phyloP scores from a whole-genome alignment of 306 rosid species.

The Sphenostylis stenocarpa region DNA sequence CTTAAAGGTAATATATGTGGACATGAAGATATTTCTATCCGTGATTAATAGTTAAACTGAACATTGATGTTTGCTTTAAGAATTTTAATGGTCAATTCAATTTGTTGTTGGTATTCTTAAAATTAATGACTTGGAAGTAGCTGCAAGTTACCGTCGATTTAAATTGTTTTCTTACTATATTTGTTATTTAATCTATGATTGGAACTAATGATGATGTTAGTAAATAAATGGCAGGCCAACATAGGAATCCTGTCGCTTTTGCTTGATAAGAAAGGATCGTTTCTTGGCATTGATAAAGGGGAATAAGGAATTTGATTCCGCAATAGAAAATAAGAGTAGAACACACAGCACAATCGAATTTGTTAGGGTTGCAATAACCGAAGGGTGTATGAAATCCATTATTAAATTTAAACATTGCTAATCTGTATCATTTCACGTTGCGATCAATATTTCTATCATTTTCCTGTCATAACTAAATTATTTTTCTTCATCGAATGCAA shows the following conservation, averaged over 20 bases:
- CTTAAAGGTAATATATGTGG: too few species aligned
- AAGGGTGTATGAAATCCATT: neutral
- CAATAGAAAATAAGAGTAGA: neutral
- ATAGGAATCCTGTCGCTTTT: conserved; percentile 28
- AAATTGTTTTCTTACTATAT: neutral
- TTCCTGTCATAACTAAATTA: neutral
- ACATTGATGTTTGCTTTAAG: neutral
- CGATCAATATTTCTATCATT: neutral
- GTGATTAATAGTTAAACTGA: neutral
- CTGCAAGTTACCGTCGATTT: conserved; percentile 26
- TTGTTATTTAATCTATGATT: conserved; percentile 4
- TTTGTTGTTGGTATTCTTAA: neutral
- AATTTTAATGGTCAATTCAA: conserved; percentile 17
- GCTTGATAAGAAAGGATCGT: conserved; percentile 8
- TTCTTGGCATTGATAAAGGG: neutral
- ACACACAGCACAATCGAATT: too few species aligned
- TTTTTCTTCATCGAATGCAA: neutral
- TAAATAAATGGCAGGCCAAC: conserved; percentile 31
- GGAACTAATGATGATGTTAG: conserved; percentile 11
- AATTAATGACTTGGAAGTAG: conserved; percentile 18
- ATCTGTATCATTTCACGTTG: neutral
- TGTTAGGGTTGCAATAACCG: too few species aligned
- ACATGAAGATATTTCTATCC: too few species aligned
- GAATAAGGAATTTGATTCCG: neutral
- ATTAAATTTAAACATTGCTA: neutral